A percentile compares a stretch with the other conserved stretches of the same genome.
Evolutionary conservation across 192 early-diverging fungal species (phyloP).

Genomic region (Obelidium mucronatum): DNA sequence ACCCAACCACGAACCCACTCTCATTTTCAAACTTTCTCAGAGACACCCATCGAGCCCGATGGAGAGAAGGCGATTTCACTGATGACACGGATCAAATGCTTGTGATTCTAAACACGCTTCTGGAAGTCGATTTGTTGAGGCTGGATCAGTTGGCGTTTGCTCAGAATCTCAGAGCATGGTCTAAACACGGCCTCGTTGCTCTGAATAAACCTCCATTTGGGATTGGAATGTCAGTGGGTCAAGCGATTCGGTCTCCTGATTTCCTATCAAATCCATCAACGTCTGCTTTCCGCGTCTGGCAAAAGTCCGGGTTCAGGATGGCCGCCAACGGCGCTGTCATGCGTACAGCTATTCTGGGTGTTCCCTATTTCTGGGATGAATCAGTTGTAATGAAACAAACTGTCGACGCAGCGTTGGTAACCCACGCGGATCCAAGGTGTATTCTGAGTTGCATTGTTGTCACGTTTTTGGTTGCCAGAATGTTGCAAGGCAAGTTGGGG

Average conservation of each 20-base stretch:
- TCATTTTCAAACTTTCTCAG: conserved; percentile 48
- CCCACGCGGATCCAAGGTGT: conserved; percentile 58
- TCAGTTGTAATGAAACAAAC: conserved; percentile 47
- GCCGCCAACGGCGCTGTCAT: conserved; percentile 59
- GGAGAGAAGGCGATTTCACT: conserved; percentile 55
- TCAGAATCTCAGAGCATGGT: conserved; percentile 57
- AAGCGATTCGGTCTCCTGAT: conserved; percentile 50
- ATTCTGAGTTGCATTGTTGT: conserved; percentile 53
- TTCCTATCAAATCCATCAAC: conserved; percentile 55
- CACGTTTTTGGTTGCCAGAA: conserved; percentile 43
- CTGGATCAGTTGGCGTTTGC: conserved; percentile 63
- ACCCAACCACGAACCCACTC: conserved; percentile 64
- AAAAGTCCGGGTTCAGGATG: conserved; percentile 28
- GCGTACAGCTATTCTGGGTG: conserved; percentile 48
- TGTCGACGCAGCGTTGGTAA: conserved; percentile 42
- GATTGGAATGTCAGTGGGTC: conserved; percentile 59
- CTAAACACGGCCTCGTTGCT: conserved; percentile 56
- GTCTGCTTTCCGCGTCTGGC: conserved; percentile 54
- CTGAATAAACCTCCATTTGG: conserved; percentile 64
- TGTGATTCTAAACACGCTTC: conserved; percentile 60
- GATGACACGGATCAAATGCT: conserved; percentile 70
- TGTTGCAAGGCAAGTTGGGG: conserved; percentile 7
- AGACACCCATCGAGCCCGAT: conserved; percentile 53
- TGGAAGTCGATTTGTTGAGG: conserved; percentile 47
- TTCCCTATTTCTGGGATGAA: conserved; percentile 55